phyloP scores from a whole-genome alignment of 176 grass and related monocot species.

The Thalia dealbata region DNA sequence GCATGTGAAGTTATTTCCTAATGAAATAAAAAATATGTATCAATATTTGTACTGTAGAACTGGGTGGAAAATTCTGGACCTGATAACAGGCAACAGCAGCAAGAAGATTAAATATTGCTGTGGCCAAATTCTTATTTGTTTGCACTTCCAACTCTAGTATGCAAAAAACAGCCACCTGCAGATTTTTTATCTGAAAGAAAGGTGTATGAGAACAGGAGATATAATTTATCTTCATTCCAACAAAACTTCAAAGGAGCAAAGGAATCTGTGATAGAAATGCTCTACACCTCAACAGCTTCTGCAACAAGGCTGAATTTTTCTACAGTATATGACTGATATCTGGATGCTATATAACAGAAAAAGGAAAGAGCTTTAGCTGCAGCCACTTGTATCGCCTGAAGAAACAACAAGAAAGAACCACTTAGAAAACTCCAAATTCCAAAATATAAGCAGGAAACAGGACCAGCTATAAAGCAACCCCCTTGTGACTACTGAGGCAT shows the following conservation, averaged over 20 bases:
- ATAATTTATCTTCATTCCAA: background rate
- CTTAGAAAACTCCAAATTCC: background rate
- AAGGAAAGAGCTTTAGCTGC: slow-evolving; percentile 56
- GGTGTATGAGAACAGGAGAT: slow-evolving; percentile 6
- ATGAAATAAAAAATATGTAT: no score
- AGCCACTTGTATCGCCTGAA: slow-evolving; percentile 63
- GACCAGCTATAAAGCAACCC: background rate
- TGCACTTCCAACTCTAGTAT: slow-evolving; percentile 47
- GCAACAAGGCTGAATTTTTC: slow-evolving; percentile 59
- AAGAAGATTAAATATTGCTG: slow-evolving; percentile 63
- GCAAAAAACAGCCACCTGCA: slow-evolving; percentile 36
- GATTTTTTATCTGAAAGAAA: slow-evolving; percentile 35
- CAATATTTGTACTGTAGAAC: background rate
- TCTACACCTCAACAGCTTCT: slow-evolving; percentile 59
- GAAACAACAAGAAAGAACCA: slow-evolving; percentile 9
- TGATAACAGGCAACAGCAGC: slow-evolving; percentile 66
- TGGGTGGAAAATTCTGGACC: slow-evolving; percentile 20
- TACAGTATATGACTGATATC: slow-evolving; percentile 40
- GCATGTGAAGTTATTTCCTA: background rate
- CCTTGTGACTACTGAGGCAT: background rate
- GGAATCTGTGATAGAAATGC: slow-evolving; percentile 12
- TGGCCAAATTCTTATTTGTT: slow-evolving; percentile 30
- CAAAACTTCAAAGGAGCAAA: slow-evolving; percentile 6
- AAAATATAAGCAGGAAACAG: background rate
- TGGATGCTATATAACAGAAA: slow-evolving; percentile 53